phyloP scores from a whole-genome alignment of 2,329 filamentous ascomycete genomes.

The Waltergamsia citrina region DNA sequence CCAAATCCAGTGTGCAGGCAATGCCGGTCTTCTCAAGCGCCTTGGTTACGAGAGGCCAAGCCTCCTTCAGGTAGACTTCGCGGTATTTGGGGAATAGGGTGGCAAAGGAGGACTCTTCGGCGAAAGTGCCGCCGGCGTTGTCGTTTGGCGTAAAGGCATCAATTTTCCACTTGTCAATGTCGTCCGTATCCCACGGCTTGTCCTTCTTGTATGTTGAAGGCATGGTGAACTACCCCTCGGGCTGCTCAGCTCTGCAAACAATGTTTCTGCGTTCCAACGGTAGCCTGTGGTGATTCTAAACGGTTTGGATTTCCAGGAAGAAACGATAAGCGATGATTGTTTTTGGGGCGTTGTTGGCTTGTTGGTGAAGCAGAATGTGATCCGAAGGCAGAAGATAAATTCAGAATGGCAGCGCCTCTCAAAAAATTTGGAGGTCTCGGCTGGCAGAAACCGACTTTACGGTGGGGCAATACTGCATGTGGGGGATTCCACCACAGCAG shows the following conservation, averaged over 20 bases:
- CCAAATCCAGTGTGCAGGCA: constrained; percentile 83
- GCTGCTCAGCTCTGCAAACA: constrained; percentile 1
- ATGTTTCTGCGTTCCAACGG: too few relatives aligned
- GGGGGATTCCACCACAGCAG: constrained; percentile 7
- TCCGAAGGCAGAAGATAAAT: not conserved
- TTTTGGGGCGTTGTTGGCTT: not conserved
- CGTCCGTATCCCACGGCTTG: constrained; percentile 93
- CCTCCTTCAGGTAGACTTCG: constrained; percentile 85
- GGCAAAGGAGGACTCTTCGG: constrained; percentile 85
- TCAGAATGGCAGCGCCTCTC: not conserved
- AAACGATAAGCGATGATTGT: not conserved
- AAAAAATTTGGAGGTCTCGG: constrained; percentile 12
- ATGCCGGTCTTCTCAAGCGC: constrained; percentile 81
- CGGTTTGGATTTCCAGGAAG: not conserved
- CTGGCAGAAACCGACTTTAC: not conserved
- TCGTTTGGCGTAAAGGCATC: constrained; percentile 79
- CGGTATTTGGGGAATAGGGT: constrained; percentile 93
- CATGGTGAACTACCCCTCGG: constrained; percentile 45
- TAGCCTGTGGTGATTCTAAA: too few relatives aligned
- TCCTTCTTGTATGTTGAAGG: constrained; percentile 83
- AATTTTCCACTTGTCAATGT: constrained; percentile 95
- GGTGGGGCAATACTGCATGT: constrained; percentile 1
- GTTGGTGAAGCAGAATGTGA: not conserved
- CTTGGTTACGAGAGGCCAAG: constrained; percentile 85
- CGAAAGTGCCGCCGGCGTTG: constrained; percentile 77